A percentile compares a stretch with the other conserved stretches of the same genome.
Evolutionary conservation across 2,329 filamentous ascomycete genomes (phyloP).

Genomic region (Orbilia ellipsospora): DNA sequence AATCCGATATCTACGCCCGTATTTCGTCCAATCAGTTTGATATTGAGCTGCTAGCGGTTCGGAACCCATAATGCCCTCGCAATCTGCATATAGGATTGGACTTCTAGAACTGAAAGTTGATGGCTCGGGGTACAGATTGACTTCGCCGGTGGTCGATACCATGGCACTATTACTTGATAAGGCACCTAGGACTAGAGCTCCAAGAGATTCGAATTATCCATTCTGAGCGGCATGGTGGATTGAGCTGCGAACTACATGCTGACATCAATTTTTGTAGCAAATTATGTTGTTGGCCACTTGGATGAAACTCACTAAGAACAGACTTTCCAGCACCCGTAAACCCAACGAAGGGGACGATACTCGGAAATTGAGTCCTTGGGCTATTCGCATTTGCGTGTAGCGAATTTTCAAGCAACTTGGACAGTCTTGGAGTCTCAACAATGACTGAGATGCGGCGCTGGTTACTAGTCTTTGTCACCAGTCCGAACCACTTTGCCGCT

Average conservation of each 20-base stretch:
- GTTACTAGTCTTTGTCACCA: not conserved
- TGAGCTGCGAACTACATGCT: constrained; percentile 9
- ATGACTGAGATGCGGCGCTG: not conserved
- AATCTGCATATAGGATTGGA: constrained; percentile 25
- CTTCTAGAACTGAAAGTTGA: constrained; percentile 1
- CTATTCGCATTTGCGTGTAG: not conserved
- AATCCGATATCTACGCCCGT: not conserved
- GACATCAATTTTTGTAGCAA: not conserved
- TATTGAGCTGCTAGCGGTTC: not conserved
- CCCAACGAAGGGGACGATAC: constrained; percentile 32
- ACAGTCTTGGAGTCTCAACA: constrained; percentile 13
- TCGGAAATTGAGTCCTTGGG: constrained; percentile 24
- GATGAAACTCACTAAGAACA: constrained; percentile 8
- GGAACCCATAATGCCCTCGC: constrained; percentile 17
- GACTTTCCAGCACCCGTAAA: constrained; percentile 17
- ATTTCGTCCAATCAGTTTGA: constrained; percentile 13
- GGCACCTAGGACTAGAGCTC: not conserved
- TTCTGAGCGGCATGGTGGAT: not conserved
- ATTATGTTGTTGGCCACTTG: not conserved
- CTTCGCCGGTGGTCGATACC: constrained; percentile 9
- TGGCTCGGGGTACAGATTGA: constrained; percentile 23
- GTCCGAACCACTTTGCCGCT: constrained; percentile 26
- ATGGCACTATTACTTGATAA: not conserved
- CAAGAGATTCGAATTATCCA: not conserved
- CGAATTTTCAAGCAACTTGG: constrained; percentile 6